Conservation (phyloP, 2,329 filamentous ascomycete genomes). For the Stemphylium lycopersici region DNA sequence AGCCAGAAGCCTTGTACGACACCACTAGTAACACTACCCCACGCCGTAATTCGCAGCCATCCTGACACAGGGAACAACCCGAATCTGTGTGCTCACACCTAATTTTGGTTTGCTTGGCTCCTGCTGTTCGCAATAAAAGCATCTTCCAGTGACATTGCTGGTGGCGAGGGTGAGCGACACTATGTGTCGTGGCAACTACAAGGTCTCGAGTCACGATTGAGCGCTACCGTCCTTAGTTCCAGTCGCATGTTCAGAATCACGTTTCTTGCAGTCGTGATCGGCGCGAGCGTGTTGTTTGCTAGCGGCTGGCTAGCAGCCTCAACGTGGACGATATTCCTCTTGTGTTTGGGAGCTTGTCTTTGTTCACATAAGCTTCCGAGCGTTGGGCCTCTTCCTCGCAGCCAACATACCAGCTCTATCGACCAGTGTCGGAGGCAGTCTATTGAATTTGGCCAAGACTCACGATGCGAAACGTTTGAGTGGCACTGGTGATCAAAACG, state of each 20-base stretch:
- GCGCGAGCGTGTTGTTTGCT: constrained; percentile 6
- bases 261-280: neutral
- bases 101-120: neutral
- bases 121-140: neutral
- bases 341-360: neutral
- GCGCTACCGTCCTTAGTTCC: neutral
- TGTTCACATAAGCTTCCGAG: constrained; percentile 5
- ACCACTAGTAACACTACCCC: neutral
- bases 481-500: constrained; percentile 7
- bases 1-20: neutral
- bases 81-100: neutral
- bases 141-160: neutral
- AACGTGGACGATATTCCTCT: neutral
- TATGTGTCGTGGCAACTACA: no score
- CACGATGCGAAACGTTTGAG: constrained; percentile 4
- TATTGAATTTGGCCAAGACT: neutral
- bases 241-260: neutral
- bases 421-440: neutral
- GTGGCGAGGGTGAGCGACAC: neutral
- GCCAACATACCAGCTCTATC: neutral
- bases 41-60: neutral
- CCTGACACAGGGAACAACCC: neutral
- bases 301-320: neutral
- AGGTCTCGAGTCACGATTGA: neutral
- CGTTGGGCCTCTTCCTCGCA: neutral